Evolutionary conservation across 768 basidiomycete genomes (phyloP), one percentile per base, ranked within the genome.

Genomic region (Tricholoma furcatifolium): DNA sequence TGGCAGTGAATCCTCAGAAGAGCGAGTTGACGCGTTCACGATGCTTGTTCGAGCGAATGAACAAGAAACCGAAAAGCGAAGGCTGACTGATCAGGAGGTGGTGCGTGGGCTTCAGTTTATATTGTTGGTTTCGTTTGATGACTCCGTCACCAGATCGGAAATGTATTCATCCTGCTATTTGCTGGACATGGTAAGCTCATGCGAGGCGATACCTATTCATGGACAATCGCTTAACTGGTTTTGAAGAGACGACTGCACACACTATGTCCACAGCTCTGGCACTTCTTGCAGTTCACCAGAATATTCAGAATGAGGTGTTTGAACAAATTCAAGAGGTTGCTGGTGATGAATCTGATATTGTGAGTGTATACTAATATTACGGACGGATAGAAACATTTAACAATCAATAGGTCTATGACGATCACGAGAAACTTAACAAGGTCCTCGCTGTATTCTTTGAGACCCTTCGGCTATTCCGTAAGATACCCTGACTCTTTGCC

Each of bases 121-220:
- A 12, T 18, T 27, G 17, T 10, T 11, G 11, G 11, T 8, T 18
- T n/a, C 18, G 17, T 17, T 24, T 24, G 12, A 18, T 18, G 15
- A 20, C 23, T 23, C 46, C 20, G 18, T 32, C 2, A 20, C 27
- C 43, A 80, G 80, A 78, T 81, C 41, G 81, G 80, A 4, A 82
- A 82, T 47, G 60, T 80, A 0, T 82, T 74, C 55, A 58, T 74
- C 11, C 64, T 81, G 56, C 64, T 85, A 10, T 76, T 85, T 32
- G 82, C 82, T 24, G 83, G 84, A 4, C 81, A 84, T 60, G 82
- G 82, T 76, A 54, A 34, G 67, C 6, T 7, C 14, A 32, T 34
- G 4, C 8, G 1, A 17, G 30, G 15, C 15, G 24, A 23, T 18
- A 11, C 11, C 7, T 21, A 4, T 24, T 6, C 41, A 20, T 43